Evolutionary conservation across 768 basidiomycete genomes (phyloP).

Genomic region (Boletus vermiculosoides): DNA sequence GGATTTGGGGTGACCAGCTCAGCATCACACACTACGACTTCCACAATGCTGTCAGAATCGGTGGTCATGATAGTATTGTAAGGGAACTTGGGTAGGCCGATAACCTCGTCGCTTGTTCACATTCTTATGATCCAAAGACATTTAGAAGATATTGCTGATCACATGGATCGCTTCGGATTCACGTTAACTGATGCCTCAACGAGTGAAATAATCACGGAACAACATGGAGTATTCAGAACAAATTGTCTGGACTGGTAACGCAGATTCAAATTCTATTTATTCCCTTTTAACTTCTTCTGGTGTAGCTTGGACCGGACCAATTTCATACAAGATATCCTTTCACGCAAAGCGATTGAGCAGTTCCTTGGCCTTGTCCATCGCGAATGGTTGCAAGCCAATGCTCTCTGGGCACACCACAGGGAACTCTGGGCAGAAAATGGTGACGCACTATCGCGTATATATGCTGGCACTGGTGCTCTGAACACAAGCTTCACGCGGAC

Average conservation of each 20-base stretch:
- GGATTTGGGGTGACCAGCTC: constrained; percentile 63
- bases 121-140: constrained; percentile 43
- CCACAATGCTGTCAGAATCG: constrained; percentile 73
- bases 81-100: constrained; percentile 61
- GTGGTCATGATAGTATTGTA: constrained; percentile 85
- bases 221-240: constrained; percentile 89
- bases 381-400: constrained; percentile 66
- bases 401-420: constrained; percentile 84
- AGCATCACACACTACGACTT: constrained; percentile 92
- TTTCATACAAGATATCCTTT: constrained; percentile 94
- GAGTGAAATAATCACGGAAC: constrained; percentile 77
- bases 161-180: constrained; percentile 82
- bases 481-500: constrained; percentile 96
- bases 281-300: constrained; percentile 4
- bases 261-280: background rate
- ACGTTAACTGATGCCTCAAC: constrained; percentile 70
- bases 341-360: constrained; percentile 74
- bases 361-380: constrained; percentile 78
- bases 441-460: constrained; percentile 88
- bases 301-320: constrained; percentile 92
- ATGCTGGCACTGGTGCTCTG: constrained; percentile 89
- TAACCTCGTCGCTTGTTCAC: background rate
- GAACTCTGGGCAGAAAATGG: constrained; percentile 98
- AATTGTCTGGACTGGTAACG: constrained; percentile 94
- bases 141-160: constrained; percentile 54